Percentiles rank a stretch among this genome's conserved stretches.
These are phyloP conservation scores for Pelagomonas calceolata DNA, from an alignment of 108 stramenopile species.

Conservation along the genomic window DNA sequence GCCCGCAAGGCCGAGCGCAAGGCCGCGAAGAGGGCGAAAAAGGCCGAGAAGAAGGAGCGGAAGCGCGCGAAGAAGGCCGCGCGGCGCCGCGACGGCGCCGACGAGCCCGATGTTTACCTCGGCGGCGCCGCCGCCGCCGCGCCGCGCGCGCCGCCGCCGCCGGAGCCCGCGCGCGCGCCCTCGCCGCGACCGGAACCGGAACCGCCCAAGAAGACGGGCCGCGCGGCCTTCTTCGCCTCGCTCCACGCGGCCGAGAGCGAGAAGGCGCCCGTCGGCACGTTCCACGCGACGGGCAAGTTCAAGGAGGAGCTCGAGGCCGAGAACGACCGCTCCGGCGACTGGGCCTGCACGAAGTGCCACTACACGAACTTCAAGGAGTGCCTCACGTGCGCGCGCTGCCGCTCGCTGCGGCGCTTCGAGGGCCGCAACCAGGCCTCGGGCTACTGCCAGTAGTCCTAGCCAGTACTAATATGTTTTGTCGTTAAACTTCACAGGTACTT, in stretches of 20 bases:
- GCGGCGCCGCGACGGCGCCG: background rate
- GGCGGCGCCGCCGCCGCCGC: background rate
- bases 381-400: background rate
- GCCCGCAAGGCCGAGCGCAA: no score
- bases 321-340: background rate
- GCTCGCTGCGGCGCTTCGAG: background rate
- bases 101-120: background rate
- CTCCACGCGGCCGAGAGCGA: background rate
- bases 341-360: background rate
- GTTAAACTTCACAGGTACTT: no score
- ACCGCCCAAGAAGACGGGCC: background rate
- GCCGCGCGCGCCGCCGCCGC: no score
- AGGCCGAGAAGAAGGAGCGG: no score
- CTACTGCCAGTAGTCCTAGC: constrained; percentile 1
- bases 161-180: no score
- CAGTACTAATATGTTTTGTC: no score
- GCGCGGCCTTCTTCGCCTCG: background rate
- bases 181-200: background rate
- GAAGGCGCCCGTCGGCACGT: background rate
- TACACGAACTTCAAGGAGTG: background rate
- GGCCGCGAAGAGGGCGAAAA: no score
- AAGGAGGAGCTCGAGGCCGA: background rate
- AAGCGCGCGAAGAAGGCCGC: no score
- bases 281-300: background rate
- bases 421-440: background rate